Percentiles rank a stretch among this genome's conserved stretches.
Conservation (phyloP, 495 filamentous ascomycete genomes). For the Xylaria telfairii region DNA sequence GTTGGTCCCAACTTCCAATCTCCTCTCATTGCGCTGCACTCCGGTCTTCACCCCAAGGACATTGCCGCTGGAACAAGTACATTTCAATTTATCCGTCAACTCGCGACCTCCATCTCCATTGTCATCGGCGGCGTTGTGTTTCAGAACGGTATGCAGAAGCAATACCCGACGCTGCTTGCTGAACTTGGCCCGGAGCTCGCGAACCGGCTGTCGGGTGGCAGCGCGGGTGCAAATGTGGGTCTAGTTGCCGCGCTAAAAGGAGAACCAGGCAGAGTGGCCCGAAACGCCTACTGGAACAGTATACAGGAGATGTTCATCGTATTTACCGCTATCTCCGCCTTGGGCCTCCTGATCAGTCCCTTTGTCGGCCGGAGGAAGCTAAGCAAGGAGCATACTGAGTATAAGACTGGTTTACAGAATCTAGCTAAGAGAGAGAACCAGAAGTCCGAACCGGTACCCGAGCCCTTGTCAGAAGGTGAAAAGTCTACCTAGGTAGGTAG, state of each 20-base stretch:
- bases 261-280: slow-evolving; percentile 54
- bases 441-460: background rate
- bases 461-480: slow-evolving; percentile 15
- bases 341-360: slow-evolving; percentile 61
- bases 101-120: slow-evolving; percentile 73
- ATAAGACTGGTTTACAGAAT: slow-evolving; percentile 67
- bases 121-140: slow-evolving; percentile 85
- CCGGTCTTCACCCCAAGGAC: slow-evolving; percentile 67
- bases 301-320: slow-evolving; percentile 73
- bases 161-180: slow-evolving; percentile 44
- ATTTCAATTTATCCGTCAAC: slow-evolving; percentile 74
- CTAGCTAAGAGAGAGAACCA: slow-evolving; percentile 28
- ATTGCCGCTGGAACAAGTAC: slow-evolving; percentile 80
- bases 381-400: slow-evolving; percentile 63
- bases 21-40: slow-evolving; percentile 77
- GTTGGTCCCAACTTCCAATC: slow-evolving; percentile 70
- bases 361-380: slow-evolving; percentile 62
- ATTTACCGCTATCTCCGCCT: slow-evolving; percentile 60
- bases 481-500: slow-evolving; percentile 10
- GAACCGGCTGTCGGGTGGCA: slow-evolving; percentile 51
- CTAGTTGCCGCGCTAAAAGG: slow-evolving; percentile 59
- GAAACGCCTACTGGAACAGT: slow-evolving; percentile 60
- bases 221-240: slow-evolving; percentile 64
- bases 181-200: slow-evolving; percentile 53
- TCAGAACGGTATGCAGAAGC: slow-evolving; percentile 63